Evolutionary conservation across 257 asterid species (phyloP), one percentile per base, ranked within the genome.

Genomic region (Lycium barbarum): DNA sequence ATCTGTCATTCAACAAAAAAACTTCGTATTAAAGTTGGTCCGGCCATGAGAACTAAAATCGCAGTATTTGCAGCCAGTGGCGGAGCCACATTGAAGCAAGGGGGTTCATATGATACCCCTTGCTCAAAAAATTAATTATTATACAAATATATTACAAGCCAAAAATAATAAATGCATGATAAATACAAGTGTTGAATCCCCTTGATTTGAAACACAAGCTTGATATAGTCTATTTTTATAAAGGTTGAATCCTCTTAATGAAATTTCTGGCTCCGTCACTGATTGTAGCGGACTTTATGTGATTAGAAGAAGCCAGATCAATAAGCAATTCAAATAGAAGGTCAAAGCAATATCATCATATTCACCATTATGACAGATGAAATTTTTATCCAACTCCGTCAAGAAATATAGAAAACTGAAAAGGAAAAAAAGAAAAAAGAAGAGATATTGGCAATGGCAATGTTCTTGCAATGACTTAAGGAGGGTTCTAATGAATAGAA

Each of bases 1-100:
- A 96, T 87, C 99, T 96, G 93, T 86, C 91, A 58, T 76, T 53
- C 33, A 13, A 66, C 35, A 12, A 5, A 45, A 47, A 7, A 0
- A 1, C 6, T 0, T 18, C 1, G 2, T 76, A 51, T 51, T 76
- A 76, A 3, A 76, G 63, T 54, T 76, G 13, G 47, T 51, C 8
- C 15, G 9, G 15, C 81, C 20, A 47, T 20, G 57, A 20, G 5
- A 72, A 72, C 3, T 1, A 8, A 18, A 18, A 59, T 59, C 10
- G 1, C 18, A 63, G 67, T 2, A 61, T 61, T 8, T n/a, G 67
- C 33, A 26, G 33, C 1, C 33, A 26, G 33, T 26, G 33, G 33
- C 33, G 1, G 33, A 26, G 33, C 33, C 33, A 26, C 33, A 26
- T 26, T 26, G 33, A 26, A 26, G 33, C 33, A 26, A 26, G 33